phyloP scores from a whole-genome alignment of 1,284 basidiomycete species.

The Microbotryomycetes sp. region DNA sequence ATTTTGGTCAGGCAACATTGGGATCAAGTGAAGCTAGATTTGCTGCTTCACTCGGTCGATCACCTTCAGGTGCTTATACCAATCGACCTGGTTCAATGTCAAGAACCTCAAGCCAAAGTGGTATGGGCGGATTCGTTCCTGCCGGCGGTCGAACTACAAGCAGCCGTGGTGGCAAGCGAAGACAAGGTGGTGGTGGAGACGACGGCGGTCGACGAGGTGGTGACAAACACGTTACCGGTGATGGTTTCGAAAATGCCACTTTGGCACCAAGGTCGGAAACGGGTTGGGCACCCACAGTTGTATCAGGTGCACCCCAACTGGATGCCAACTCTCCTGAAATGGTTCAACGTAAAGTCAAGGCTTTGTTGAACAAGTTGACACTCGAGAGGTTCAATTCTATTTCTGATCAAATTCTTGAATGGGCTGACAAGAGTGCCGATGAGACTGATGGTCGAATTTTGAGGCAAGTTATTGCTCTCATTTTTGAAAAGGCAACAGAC shows the following conservation, averaged over 20 bases:
- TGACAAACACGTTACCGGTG: slow-evolving; percentile 52
- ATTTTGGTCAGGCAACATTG: slow-evolving; percentile 53
- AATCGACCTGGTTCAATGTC: slow-evolving; percentile 54
- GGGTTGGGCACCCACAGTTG: slow-evolving; percentile 61
- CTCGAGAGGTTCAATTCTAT: slow-evolving; percentile 96
- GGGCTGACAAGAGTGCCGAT: slow-evolving; percentile 87
- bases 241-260: slow-evolving; percentile 37
- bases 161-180: slow-evolving; percentile 54
- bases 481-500: slow-evolving; percentile 95
- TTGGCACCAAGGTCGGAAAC: slow-evolving; percentile 55
- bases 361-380: slow-evolving; percentile 89
- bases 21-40: slow-evolving; percentile 64
- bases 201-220: slow-evolving; percentile 40
- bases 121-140: slow-evolving; percentile 46
- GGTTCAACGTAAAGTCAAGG: slow-evolving; percentile 90
- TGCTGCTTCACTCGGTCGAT: slow-evolving; percentile 45
- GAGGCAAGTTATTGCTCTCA: slow-evolving; percentile 89
- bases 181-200: slow-evolving; percentile 45
- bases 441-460: slow-evolving; percentile 91
- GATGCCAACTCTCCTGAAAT: slow-evolving; percentile 41
- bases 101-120: slow-evolving; percentile 67
- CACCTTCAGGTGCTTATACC: slow-evolving; percentile 34
- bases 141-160: slow-evolving; percentile 54
- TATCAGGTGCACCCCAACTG: slow-evolving; percentile 27
- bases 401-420: slow-evolving; percentile 82